Conservation (phyloP, 2,329 filamentous ascomycete species). For the Cladophialophora bantiana region DNA sequence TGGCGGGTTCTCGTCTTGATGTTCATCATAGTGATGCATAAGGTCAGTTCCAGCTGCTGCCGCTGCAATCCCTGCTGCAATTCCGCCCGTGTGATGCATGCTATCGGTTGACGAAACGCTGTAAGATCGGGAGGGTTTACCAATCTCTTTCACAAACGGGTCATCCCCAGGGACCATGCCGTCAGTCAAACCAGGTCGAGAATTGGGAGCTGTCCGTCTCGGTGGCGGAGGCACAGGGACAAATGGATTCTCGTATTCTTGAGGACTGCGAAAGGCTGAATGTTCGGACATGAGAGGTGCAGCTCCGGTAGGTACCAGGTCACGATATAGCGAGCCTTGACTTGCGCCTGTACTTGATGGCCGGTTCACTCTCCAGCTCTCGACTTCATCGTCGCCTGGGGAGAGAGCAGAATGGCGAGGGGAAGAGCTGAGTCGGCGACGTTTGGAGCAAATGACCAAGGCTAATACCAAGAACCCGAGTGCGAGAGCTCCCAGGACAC, state of each 20-base stretch:
- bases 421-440: constrained; percentile 27
- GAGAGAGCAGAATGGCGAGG: constrained; percentile 35
- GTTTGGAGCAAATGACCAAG: constrained; percentile 33
- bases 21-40: constrained; percentile 26
- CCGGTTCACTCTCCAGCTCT: constrained; percentile 35
- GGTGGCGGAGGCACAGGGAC: constrained; percentile 38
- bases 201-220: constrained; percentile 34
- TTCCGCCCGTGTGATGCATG: constrained; percentile 12
- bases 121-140: constrained; percentile 15
- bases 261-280: constrained; percentile 25
- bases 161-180: constrained; percentile 29
- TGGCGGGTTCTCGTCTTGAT: constrained; percentile 20
- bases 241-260: constrained; percentile 38
- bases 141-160: constrained; percentile 25
- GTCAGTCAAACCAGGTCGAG: constrained; percentile 33
- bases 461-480: constrained; percentile 35
- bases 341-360: constrained; percentile 12
- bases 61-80: constrained; percentile 34
- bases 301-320: not conserved
- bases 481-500: constrained; percentile 37
- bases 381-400: constrained; percentile 38
- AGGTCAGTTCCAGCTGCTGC: constrained; percentile 33
- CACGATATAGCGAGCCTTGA: constrained; percentile 18
- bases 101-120: constrained; percentile 14
- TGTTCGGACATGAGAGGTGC: constrained; percentile 38